These are phyloP conservation scores for Schizosaccharomyces lindneri DNA, from an alignment of 805 yeast genomes.

Conservation along the genomic window DNA sequence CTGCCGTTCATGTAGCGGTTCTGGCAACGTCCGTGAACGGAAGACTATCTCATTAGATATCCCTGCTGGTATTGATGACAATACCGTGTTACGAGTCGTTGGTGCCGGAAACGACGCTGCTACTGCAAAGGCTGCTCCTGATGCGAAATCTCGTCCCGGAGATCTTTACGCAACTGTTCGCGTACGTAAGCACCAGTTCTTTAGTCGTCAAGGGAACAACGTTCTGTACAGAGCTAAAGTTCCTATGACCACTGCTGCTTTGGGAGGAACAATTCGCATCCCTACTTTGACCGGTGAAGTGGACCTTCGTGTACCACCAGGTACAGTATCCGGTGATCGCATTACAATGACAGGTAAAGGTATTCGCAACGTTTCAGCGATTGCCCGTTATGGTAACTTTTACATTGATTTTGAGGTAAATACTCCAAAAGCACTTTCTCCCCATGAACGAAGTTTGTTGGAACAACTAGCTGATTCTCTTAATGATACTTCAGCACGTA, in stretches of 20 bases:
- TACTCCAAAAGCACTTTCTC: constrained; percentile 39
- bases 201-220: constrained; percentile 41
- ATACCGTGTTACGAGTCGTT: constrained; percentile 56
- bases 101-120: constrained; percentile 79
- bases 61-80: constrained; percentile 75
- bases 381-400: constrained; percentile 43
- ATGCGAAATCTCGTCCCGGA: constrained; percentile 56
- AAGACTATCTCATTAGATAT: constrained; percentile 60
- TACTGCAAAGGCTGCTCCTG: constrained; percentile 29
- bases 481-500: constrained; percentile 24
- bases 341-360: constrained; percentile 71
- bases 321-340: constrained; percentile 52
- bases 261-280: constrained; percentile 77
- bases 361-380: constrained; percentile 35
- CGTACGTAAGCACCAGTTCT: constrained; percentile 49
- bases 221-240: constrained; percentile 41
- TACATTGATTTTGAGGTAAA: constrained; percentile 47
- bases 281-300: constrained; percentile 74
- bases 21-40: constrained; percentile 47
- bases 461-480: constrained; percentile 88
- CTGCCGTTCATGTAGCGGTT: constrained; percentile 67
- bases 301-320: constrained; percentile 58
- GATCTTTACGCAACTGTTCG: constrained; percentile 65
- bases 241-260: constrained; percentile 85
- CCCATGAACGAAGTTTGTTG: constrained; percentile 65